Base-by-base conservation (phyloP, 2,329 filamentous ascomycete species). In the Talaromyces amestolkiae region DNA sequence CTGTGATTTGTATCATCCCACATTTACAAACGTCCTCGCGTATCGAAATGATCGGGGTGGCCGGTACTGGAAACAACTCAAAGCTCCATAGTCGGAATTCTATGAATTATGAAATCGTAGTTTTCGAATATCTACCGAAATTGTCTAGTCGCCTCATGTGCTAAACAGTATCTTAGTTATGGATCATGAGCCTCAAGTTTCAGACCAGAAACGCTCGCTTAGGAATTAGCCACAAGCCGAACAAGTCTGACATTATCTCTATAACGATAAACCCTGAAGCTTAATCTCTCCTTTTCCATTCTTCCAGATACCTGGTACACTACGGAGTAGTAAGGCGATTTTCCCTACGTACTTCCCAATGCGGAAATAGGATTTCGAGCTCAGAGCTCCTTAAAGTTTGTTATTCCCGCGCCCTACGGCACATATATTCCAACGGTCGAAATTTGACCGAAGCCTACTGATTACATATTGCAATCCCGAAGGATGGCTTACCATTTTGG, bases 181-280 rank as follows among this genome's bases (percentile, higher is more conserved):
- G 49, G 49, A 35, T 53, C 49, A 53, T 3, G 17, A 53, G 27
- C 49, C 9, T 53, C 51, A 37, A 35, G 27, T 37, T 35, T 54
- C 51, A 54, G 19, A 13, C 31, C 27, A 35, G n/a, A 54, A 37
- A 54, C 51, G 51, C 51, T 54, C 51, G 51, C 51, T 54, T 35
- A 37, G 31, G 35, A 35, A 19, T 54, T 54, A 54, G 24, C 7
- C 6, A 24, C 45, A 49, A 27, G 45, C 13, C 45, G 22, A 17
- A 49, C 15, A 49, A 27, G 10, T 27, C 27, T 31, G 47, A 17
- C 15, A 22, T 24, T 3, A 15, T 24, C 47, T 51, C 47, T 19
- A 47, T 51, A 31, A 8, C 45, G 47, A 31, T 51, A 5, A 27
- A 53, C 19, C 49, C 13, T 53, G 27, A 53, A 33, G 27, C 27